These are phyloP conservation scores for Rhizophagus prolifer DNA, from an alignment of 192 early-diverging fungal genomes.

Conservation along the genomic window DNA sequence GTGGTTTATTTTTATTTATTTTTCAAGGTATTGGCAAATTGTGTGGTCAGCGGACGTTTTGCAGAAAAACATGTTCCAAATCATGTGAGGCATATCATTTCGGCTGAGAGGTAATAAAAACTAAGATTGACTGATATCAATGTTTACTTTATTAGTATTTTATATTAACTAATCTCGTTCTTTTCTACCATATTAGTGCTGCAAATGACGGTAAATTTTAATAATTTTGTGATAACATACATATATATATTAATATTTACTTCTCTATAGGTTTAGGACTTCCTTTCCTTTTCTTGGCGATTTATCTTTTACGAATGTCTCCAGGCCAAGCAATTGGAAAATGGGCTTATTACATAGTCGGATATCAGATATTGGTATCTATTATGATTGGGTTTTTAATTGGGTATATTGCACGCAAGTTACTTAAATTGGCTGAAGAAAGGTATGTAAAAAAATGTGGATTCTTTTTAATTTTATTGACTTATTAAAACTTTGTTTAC, in stretches of 20 bases:
- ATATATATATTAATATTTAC: constrained; percentile 40
- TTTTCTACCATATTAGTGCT: constrained; percentile 42
- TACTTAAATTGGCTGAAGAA: constrained; percentile 63
- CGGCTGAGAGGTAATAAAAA: constrained; percentile 54
- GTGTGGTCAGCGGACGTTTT: constrained; percentile 87
- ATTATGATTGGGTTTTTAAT: constrained; percentile 68
- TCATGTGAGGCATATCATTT: constrained; percentile 65
- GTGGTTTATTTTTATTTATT: constrained; percentile 44
- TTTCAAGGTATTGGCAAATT: constrained; percentile 70
- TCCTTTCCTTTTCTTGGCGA: constrained; percentile 78
- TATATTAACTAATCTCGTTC: not conserved
- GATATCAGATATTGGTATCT: constrained; percentile 75
- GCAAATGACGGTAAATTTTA: constrained; percentile 74
- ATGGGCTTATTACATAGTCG: constrained; percentile 69
- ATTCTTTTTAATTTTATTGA: not conserved
- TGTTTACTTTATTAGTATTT: too few relatives aligned
- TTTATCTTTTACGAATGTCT: constrained; percentile 60
- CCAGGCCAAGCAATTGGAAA: constrained; percentile 64
- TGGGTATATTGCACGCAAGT: constrained; percentile 64
- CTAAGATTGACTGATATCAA: not conserved
- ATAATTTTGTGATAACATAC: not conserved
- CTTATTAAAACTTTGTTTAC: not conserved
- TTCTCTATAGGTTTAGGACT: constrained; percentile 56
- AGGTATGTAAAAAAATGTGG: constrained; percentile 33
- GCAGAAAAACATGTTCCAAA: constrained; percentile 81